Conservation (phyloP, 2,329 filamentous ascomycete species). For the Penicillium sp. region DNA sequence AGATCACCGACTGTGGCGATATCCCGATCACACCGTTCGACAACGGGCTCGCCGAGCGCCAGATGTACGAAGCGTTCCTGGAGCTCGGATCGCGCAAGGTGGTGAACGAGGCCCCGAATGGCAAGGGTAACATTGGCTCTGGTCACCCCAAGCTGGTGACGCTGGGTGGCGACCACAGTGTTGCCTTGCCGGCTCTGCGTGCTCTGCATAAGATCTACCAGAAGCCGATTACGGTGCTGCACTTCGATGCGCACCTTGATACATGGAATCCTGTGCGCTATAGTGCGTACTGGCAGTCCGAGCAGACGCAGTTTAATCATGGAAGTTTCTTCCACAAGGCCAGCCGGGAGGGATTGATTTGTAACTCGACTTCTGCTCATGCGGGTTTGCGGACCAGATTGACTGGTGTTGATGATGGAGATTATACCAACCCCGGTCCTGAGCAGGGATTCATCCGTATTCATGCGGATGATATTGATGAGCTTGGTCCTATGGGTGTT, state of each 20-base stretch:
- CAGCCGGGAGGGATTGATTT: conserved; percentile 74
- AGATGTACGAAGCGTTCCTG: conserved; percentile 80
- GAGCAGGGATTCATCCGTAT: conserved; percentile 78
- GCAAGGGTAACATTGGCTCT: conserved; percentile 34
- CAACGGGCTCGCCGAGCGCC: conserved; percentile 74
- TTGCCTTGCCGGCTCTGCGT: conserved; percentile 69
- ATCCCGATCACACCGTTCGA: conserved; percentile 86
- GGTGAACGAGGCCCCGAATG: conserved; percentile 29
- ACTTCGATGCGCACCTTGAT: conserved; percentile 79
- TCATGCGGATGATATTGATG: conserved; percentile 83
- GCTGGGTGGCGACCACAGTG: conserved; percentile 71
- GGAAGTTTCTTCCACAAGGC: conserved; percentile 93
- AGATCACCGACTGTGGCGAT: conserved; percentile 84
- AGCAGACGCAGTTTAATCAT: conserved; percentile 78
- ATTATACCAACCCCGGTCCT: conserved; percentile 69
- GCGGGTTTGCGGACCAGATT: conserved; percentile 80
- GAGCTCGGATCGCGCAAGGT: conserved; percentile 61
- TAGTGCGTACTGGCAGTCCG: conserved; percentile 70
- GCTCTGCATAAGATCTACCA: conserved; percentile 65
- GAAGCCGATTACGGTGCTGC: conserved; percentile 66
- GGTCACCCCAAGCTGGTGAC: conserved; percentile 61
- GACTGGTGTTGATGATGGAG: conserved; percentile 62
- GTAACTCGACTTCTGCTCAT: conserved; percentile 74
- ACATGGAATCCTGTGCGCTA: conserved; percentile 82
- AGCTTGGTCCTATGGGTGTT: conserved; percentile 71